Evolutionary conservation across 2,329 filamentous ascomycete genomes (phyloP), one percentile per base, ranked within the genome.

Genomic region (Cryphonectria japonica): DNA sequence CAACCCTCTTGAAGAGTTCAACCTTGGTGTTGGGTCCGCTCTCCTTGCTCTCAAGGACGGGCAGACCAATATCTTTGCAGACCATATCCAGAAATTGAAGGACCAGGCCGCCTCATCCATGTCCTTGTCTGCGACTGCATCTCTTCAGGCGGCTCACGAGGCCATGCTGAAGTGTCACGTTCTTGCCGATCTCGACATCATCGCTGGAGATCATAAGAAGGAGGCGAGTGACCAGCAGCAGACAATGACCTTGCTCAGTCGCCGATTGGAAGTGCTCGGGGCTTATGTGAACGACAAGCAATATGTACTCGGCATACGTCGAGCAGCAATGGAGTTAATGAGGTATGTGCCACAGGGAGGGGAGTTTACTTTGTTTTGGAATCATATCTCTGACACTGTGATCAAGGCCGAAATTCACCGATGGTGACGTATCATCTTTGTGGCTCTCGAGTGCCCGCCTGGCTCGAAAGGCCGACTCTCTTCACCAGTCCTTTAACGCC

Each of bases 201-300:
- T 98, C 74, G 87, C 89, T 69, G 83, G 83, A 60, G 79, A 81
- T 32, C 82, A 83, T 43, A 75, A 80, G 13, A 82, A 85, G 62
- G 81, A 82, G 11, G 81, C 78, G 29, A 76, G 78, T 59, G 79
- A 81, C 46, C 76, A 85, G 67, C 78, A 82, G 63, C 80, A 80
- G 59, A 80, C 82, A 64, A 79, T 92, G 8, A 83, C 86, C 66
- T 85, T 86, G 32, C 79, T 98, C 6, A 87, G 92, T 72, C 89
- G 92, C 62, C 90, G 96, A n/a, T 83, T 99, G n/a, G 93, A 95
- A 75, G 87, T 97, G 1, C 84, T 99, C 2, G 96, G 97, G 0
- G 93, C 94, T 1, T 97, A 96, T 76, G 91, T 95, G 52, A 89
- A 91, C 67, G 95, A 99, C 78, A 99, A 99, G 79, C 95, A 98